Evolutionary conservation across 257 asterid species (phyloP).

Genomic region (Henckelia pumila): DNA sequence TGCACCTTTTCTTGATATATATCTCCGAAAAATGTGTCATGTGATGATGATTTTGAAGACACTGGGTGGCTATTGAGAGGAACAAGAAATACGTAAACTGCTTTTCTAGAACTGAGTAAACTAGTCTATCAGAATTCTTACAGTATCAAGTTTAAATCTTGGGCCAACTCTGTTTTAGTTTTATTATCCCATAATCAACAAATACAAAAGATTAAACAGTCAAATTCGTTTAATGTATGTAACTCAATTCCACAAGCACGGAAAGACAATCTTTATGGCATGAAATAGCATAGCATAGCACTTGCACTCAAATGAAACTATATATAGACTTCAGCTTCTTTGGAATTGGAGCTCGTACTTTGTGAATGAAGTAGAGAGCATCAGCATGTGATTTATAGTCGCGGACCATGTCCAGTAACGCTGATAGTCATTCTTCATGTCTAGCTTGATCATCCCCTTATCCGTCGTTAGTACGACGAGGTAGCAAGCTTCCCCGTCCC

Average conservation of each 20-base stretch:
- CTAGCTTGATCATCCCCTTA: constrained; percentile 65
- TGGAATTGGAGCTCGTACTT: constrained; percentile 58
- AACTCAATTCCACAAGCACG: too few relatives aligned
- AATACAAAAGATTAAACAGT: too few relatives aligned
- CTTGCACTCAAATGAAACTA: constrained; percentile 21
- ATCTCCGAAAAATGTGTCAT: too few relatives aligned
- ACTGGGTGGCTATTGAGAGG: too few relatives aligned
- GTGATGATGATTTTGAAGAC: too few relatives aligned
- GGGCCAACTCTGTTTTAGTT: not conserved
- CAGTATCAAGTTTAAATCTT: too few relatives aligned
- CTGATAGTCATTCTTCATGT: constrained; percentile 64
- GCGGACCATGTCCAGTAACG: constrained; percentile 66
- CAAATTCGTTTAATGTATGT: too few relatives aligned
- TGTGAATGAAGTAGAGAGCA: constrained; percentile 58
- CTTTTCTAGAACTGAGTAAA: too few relatives aligned
- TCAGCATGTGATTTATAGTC: constrained; percentile 75
- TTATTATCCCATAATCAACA: not conserved
- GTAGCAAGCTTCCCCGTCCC: constrained; percentile 55
- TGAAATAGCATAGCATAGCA: constrained; percentile 15
- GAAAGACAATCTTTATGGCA: constrained; percentile 16
- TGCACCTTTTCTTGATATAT: too few relatives aligned
- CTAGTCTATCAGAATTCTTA: too few relatives aligned
- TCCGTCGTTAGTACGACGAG: constrained; percentile 64
- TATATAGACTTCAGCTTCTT: constrained; percentile 31
- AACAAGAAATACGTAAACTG: too few relatives aligned